Evolutionary conservation across 192 early-diverging fungal species (phyloP).

Genomic region (Umbelopsis sp.): DNA sequence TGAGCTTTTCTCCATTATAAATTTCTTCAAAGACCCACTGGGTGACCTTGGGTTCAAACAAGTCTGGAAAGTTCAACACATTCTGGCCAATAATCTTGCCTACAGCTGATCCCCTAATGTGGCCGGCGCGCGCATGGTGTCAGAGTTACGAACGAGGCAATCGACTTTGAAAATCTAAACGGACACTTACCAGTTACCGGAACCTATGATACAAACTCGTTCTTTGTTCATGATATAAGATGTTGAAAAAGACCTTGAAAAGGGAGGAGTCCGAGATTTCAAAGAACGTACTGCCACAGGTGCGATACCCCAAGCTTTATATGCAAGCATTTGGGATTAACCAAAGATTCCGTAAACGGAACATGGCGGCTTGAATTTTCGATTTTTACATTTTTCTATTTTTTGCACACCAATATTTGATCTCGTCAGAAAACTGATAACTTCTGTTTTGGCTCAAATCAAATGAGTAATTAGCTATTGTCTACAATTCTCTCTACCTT

Average conservation of each 20-base stretch:
- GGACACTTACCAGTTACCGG: constrained; percentile 84
- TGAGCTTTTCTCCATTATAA: constrained; percentile 79
- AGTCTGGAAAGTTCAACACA: constrained; percentile 55
- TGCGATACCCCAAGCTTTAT: constrained; percentile 5
- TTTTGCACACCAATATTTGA: background rate
- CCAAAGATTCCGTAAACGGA: constrained; percentile 16
- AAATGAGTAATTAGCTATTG: too few species aligned
- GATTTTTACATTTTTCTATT: constrained; percentile 12
- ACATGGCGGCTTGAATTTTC: background rate
- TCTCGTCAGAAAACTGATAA: background rate
- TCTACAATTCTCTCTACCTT: background rate
- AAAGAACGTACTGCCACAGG: constrained; percentile 16
- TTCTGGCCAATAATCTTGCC: constrained; percentile 91
- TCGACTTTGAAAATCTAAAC: background rate
- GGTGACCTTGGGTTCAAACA: constrained; percentile 77
- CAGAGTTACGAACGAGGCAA: background rate
- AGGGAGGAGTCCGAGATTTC: background rate
- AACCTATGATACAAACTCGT: constrained; percentile 89
- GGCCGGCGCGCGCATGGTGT: background rate
- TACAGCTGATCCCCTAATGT: constrained; percentile 83
- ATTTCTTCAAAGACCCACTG: constrained; percentile 98
- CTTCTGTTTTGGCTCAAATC: too few species aligned
- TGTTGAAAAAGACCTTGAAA: constrained; percentile 21
- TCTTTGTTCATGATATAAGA: constrained; percentile 46
- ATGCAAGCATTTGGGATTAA: constrained; percentile 3